phyloP scores from a whole-genome alignment of 1,284 basidiomycete species.

The Gomphus sp. region DNA sequence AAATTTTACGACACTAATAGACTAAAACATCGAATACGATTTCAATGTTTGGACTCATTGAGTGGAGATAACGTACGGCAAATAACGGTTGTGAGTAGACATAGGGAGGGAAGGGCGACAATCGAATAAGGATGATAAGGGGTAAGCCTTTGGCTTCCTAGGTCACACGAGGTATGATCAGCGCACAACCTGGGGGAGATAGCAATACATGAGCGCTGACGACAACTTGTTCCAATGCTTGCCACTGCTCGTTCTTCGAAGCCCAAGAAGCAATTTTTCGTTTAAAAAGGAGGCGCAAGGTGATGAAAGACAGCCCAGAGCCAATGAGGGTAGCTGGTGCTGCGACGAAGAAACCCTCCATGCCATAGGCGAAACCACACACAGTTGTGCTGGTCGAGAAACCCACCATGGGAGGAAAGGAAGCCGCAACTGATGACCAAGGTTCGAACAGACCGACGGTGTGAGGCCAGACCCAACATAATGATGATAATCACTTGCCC shows the following conservation, averaged over 20 bases:
- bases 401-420: conserved; percentile 73
- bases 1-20: conserved; percentile 61
- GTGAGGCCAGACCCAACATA: neutral
- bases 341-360: conserved; percentile 62
- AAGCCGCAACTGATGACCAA: conserved; percentile 42
- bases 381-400: conserved; percentile 58
- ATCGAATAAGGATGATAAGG: conserved; percentile 70
- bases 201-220: conserved; percentile 32
- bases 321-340: conserved; percentile 54
- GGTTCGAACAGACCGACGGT: conserved; percentile 4
- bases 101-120: conserved; percentile 78
- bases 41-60: neutral
- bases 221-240: conserved; percentile 66
- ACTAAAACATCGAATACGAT: conserved; percentile 29
- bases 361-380: conserved; percentile 76
- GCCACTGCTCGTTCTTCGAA: conserved; percentile 58
- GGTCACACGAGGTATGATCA: conserved; percentile 8
- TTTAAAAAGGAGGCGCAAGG: conserved; percentile 53
- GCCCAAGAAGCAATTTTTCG: conserved; percentile 48
- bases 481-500: conserved; percentile 29
- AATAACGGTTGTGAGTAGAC: conserved; percentile 74
- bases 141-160: conserved; percentile 64
- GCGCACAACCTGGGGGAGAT: neutral
- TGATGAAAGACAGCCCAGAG: conserved; percentile 55
- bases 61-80: conserved; percentile 42